Conservation (phyloP, 2,329 filamentous ascomycete species). For the Calonectria pseudoturangicola region DNA sequence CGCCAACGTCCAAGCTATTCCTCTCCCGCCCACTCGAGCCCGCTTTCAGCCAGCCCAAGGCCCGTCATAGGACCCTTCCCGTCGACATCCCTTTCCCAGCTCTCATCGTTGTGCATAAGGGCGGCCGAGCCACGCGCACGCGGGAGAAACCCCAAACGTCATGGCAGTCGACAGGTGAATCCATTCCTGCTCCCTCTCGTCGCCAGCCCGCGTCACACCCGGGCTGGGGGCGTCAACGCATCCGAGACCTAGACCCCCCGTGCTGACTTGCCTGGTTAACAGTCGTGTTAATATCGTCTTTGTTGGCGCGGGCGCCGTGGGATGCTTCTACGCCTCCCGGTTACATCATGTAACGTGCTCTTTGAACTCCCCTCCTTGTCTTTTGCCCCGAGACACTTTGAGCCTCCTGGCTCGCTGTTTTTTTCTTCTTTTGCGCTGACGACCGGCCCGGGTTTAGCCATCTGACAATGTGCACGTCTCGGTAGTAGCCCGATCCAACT, state of each 20-base stretch:
- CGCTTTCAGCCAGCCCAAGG: slow-evolving; percentile 21
- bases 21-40: slow-evolving; percentile 10
- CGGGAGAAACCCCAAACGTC: slow-evolving; percentile 15
- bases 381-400: slow-evolving; percentile 18
- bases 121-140: slow-evolving; percentile 14
- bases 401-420: slow-evolving; percentile 33
- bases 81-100: slow-evolving; percentile 15
- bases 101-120: slow-evolving; percentile 29
- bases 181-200: neutral
- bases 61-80: slow-evolving; percentile 18
- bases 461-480: slow-evolving; percentile 75
- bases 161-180: slow-evolving; percentile 35
- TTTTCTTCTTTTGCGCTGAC: slow-evolving; percentile 34
- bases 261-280: slow-evolving; percentile 38
- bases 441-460: slow-evolving; percentile 60
- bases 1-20: slow-evolving; percentile 16
- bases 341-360: slow-evolving; percentile 73
- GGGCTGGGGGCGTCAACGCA: slow-evolving; percentile 20
- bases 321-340: slow-evolving; percentile 82
- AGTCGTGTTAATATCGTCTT: slow-evolving; percentile 74
- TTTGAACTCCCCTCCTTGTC: slow-evolving; percentile 24
- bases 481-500: slow-evolving; percentile 84
- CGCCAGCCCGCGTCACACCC: slow-evolving; percentile 10
- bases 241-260: slow-evolving; percentile 12
- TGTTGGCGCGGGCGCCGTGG: slow-evolving; percentile 82